A percentile compares a stretch with the other conserved stretches of the same genome.
These are phyloP conservation scores for Boletus reticuloceps DNA, from an alignment of 768 basidiomycete species.

Conservation along the genomic window DNA sequence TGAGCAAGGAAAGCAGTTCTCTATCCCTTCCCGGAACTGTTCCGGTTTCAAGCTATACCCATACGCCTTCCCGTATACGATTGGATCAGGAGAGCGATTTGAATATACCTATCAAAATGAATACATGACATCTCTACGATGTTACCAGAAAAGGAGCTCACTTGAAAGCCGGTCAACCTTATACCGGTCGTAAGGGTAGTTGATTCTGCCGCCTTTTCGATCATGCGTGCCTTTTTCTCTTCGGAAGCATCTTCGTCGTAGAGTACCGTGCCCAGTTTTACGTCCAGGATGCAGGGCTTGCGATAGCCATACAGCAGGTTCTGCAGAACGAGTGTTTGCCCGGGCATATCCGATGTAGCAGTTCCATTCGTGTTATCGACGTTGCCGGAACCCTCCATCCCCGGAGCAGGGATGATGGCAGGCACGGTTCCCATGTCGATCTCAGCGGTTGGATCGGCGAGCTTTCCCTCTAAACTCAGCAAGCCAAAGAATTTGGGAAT, in stretches of 20 bases:
- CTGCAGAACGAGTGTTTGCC: conserved; percentile 80
- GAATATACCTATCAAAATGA: conserved; percentile 62
- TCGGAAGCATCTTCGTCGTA: conserved; percentile 64
- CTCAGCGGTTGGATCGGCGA: conserved; percentile 15
- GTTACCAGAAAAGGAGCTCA: conserved; percentile 34
- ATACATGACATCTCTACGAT: neutral
- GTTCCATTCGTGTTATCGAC: neutral
- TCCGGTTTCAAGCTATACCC: conserved; percentile 70
- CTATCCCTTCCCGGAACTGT: conserved; percentile 75
- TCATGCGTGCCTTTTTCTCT: conserved; percentile 81
- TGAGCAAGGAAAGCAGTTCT: conserved; percentile 71
- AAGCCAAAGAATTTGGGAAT: conserved; percentile 81
- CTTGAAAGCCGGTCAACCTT: conserved; percentile 88
- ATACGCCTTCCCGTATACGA: conserved; percentile 69
- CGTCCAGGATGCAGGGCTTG: conserved; percentile 85
- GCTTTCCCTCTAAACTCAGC: conserved; percentile 62
- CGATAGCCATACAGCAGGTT: conserved; percentile 73
- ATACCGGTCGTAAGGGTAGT: conserved; percentile 78
- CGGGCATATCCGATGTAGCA: neutral
- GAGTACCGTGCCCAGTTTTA: conserved; percentile 91
- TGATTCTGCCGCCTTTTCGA: conserved; percentile 59
- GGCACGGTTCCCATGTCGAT: conserved; percentile 2
- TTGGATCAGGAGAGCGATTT: conserved; percentile 48
- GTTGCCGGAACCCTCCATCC: conserved; percentile 46
- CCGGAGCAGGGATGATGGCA: conserved; percentile 23